Evolutionary conservation across 495 filamentous ascomycete species (phyloP), one percentile per base, ranked within the genome.

Genomic region (Jackrogersella multiformis): DNA sequence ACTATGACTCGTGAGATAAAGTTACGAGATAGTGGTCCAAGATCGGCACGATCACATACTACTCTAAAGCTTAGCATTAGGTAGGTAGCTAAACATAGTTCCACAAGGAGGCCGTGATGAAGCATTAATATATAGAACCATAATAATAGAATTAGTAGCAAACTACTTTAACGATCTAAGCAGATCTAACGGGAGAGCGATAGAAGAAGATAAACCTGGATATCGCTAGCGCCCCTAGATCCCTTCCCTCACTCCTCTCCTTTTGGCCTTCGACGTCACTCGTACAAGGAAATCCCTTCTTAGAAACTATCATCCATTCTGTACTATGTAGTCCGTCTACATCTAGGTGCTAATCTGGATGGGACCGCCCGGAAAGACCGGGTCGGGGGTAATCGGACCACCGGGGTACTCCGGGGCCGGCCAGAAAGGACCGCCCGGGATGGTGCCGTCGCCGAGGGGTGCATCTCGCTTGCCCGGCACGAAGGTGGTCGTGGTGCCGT

Each of bases 401-500:
- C 72, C 71, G 44, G 75, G 76, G 39, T 76, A 46, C 15, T 16
- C 32, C 4, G 67, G 67, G 0, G 28, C 9, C 1, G 67, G 61
- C 15, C 53, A 44, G 36, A 74, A 45, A 12, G 76, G 67, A 20
- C 70, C 66, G 64, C 66, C 73, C 41, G 75, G 77, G 18, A 68
- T 44, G 45, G 62, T 38, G 49, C 48, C 41, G 39, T 72, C 71
- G 30, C 54, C 66, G 72, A 64, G 61, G 38, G 45, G 21, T 23
- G 61, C 52, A 56, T 70, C 64, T 52, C 73, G 75, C 68, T 78
- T 77, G 34, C 63, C 69, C n/a, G 76, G 76, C 12, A 74, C 75
- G 66, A 78, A 74, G 54, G 60, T 76, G 28, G 76, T 78, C 8
- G 39, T 74, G 49, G 77, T 77, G 53, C 76, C 77, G 28, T 76